A percentile compares a stretch with the other conserved stretches of the same genome.
Evolutionary conservation across 345 rosid genomes (phyloP).

Genomic region (Bretschneidera sinensis): DNA sequence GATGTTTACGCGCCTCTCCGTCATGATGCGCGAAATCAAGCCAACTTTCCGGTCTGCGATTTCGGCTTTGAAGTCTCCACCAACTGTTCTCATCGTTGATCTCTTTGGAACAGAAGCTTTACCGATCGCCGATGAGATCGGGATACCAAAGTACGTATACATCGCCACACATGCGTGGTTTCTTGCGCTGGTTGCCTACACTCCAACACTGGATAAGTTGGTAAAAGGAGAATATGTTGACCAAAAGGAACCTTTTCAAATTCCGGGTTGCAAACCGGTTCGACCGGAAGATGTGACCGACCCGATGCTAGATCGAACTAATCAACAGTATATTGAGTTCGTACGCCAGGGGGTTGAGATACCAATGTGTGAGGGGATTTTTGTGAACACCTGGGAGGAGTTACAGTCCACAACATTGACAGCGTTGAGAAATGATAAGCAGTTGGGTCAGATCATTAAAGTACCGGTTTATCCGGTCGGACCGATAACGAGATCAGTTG

Average conservation of each 20-base stretch:
- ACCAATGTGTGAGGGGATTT: conserved; percentile 40
- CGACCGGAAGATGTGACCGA: conserved; percentile 38
- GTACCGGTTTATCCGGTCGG: conserved; percentile 46
- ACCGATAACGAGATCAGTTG: conserved; percentile 28
- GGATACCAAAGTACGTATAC: conserved; percentile 30
- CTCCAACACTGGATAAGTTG: conserved; percentile 27
- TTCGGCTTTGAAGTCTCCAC: conserved; percentile 22
- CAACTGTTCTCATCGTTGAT: conserved; percentile 48
- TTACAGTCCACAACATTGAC: conserved; percentile 32
- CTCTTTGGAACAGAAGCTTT: conserved; percentile 39
- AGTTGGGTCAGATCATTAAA: conserved; percentile 15
- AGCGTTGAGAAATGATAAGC: conserved; percentile 28
- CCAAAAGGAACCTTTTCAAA: conserved; percentile 26
- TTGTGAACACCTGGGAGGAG: conserved; percentile 63
- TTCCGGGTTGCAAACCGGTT: conserved; percentile 55
- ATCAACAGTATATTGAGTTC: conserved; percentile 20
- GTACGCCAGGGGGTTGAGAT: conserved; percentile 19
- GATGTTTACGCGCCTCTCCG: conserved; percentile 17
- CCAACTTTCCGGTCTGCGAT: conserved; percentile 32
- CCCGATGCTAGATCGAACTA: conserved; percentile 29
- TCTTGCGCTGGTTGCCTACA: conserved; percentile 32
- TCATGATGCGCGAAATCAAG: conserved; percentile 36
- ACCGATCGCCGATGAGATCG: conserved; percentile 31
- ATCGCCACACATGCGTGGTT: conserved; percentile 44
- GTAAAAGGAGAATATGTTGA: conserved; percentile 39